These are phyloP conservation scores for Aquilaria yunnanensis DNA, from an alignment of 345 rosid species.

Conservation along the genomic window DNA sequence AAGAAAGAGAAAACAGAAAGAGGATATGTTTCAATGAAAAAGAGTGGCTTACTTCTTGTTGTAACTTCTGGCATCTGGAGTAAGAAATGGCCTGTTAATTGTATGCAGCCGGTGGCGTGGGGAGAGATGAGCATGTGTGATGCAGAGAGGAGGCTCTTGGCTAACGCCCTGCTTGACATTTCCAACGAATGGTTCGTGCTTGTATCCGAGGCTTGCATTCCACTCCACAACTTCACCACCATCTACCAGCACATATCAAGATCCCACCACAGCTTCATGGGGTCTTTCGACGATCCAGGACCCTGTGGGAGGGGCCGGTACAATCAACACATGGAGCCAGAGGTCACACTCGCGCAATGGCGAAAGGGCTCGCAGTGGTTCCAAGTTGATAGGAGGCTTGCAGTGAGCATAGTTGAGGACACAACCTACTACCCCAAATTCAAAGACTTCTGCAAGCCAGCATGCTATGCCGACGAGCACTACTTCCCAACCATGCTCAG, in stretches of 20 bases:
- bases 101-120: conserved; percentile 43
- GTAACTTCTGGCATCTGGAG: too few relatives aligned
- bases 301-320: conserved; percentile 54
- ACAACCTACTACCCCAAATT: conserved; percentile 41
- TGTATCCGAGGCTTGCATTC: conserved; percentile 51
- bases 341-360: conserved; percentile 43
- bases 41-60: conserved; percentile 24
- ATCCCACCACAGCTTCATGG: conserved; percentile 41
- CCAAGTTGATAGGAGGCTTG: conserved; percentile 40
- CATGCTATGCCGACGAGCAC: conserved; percentile 58
- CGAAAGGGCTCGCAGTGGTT: conserved; percentile 65
- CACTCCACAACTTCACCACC: conserved; percentile 39
- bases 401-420: conserved; percentile 33
- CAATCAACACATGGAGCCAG: conserved; percentile 36
- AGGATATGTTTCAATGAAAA: conserved; percentile 39
- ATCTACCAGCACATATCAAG: conserved; percentile 31
- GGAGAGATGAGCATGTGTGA: conserved; percentile 59
- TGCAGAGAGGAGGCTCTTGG: conserved; percentile 55
- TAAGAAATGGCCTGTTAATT: too few relatives aligned
- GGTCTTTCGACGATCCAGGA: conserved; percentile 42
- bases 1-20: not conserved
- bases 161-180: conserved; percentile 51
- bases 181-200: conserved; percentile 60
- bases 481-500: conserved; percentile 53
- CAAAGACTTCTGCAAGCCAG: conserved; percentile 37